Conservation (phyloP, 2,329 filamentous ascomycete species). For the Paramyrothecium roridum region DNA sequence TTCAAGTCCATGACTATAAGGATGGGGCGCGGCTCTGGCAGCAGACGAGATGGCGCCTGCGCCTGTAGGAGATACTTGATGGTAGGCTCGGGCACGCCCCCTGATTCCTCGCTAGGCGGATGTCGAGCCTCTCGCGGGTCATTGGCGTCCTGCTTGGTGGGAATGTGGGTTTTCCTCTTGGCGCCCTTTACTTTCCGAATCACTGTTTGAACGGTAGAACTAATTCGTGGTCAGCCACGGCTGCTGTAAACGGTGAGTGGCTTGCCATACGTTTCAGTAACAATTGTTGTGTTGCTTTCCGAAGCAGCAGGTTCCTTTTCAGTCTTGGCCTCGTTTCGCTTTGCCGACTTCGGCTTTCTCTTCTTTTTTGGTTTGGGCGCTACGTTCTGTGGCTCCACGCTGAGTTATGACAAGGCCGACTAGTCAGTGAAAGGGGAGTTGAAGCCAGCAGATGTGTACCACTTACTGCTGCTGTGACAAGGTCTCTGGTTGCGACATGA, state of each 20-base stretch:
- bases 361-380: not conserved
- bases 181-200: not conserved
- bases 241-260: no score
- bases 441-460: not conserved
- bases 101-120: conserved; percentile 38
- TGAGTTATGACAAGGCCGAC: no score
- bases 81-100: conserved; percentile 60
- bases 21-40: conserved; percentile 54
- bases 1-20: conserved; percentile 91
- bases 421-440: no score
- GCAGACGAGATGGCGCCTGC: conserved; percentile 33
- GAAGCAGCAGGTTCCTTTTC: not conserved
- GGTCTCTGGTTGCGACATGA: not conserved
- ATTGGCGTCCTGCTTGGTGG: not conserved
- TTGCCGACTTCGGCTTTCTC: not conserved
- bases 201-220: not conserved
- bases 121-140: conserved; percentile 4
- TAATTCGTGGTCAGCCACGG: not conserved
- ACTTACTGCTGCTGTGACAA: not conserved
- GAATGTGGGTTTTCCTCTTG: not conserved
- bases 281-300: no score
- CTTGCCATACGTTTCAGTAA: no score
- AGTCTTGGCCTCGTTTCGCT: not conserved
- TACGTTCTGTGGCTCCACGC: not conserved
- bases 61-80: conserved; percentile 58